phyloP scores from a whole-genome alignment of 371 early-diverging fungal species.

The Mucor circinelloides region DNA sequence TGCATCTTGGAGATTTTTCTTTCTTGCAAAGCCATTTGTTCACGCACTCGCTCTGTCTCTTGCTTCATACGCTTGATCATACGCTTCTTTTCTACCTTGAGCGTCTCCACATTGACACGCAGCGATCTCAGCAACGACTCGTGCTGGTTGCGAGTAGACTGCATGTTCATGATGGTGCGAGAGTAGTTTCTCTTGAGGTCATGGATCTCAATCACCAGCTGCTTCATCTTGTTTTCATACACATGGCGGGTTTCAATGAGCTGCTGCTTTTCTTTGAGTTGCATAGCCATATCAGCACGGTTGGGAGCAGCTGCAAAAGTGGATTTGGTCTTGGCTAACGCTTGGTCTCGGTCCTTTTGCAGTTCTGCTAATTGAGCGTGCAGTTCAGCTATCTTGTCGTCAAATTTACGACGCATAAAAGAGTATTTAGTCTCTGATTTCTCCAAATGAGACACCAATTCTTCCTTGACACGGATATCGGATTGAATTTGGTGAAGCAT shows the following conservation, averaged over 20 bases:
- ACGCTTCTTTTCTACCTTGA: constrained; percentile 76
- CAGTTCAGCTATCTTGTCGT: constrained; percentile 64
- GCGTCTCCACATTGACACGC: constrained; percentile 62
- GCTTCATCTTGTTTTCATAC: constrained; percentile 76
- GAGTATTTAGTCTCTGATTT: constrained; percentile 59
- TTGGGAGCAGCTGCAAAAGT: constrained; percentile 23
- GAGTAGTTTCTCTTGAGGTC: constrained; percentile 65
- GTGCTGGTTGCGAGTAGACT: constrained; percentile 57
- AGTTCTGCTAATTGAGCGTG: constrained; percentile 60
- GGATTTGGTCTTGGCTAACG: constrained; percentile 50
- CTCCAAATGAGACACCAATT: constrained; percentile 62
- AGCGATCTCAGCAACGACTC: constrained; percentile 56
- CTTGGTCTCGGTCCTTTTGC: constrained; percentile 72
- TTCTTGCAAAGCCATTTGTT: constrained; percentile 67
- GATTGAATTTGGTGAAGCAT: constrained; percentile 72
- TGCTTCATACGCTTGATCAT: constrained; percentile 83
- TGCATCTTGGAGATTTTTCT: constrained; percentile 74
- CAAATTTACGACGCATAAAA: constrained; percentile 70
- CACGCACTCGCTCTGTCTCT: constrained; percentile 71
- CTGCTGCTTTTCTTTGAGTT: constrained; percentile 47
- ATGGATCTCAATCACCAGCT: constrained; percentile 70
- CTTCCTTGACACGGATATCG: constrained; percentile 73
- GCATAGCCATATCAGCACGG: constrained; percentile 27
- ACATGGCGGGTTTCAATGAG: constrained; percentile 46
- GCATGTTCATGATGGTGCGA: constrained; percentile 57